phyloP scores from a whole-genome alignment of 495 filamentous ascomycete species.

The Margaritispora aquatica region DNA sequence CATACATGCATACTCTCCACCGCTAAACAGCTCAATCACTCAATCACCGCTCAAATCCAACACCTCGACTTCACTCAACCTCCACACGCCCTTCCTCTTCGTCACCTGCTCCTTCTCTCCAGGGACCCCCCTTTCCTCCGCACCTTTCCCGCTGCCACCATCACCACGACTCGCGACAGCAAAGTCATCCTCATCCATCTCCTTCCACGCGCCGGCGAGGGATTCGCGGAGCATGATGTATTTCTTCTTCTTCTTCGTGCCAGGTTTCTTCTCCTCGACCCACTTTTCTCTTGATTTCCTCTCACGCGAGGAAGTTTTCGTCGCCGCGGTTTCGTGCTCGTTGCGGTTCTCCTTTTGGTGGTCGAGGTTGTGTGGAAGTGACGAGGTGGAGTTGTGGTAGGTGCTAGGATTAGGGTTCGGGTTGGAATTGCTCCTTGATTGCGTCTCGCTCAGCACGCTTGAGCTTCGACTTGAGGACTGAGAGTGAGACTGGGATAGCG shows the following conservation, averaged over 20 bases:
- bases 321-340: background rate
- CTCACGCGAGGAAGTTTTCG: background rate
- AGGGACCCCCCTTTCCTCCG: background rate
- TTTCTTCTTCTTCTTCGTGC: slow-evolving; percentile 10
- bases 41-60: slow-evolving; percentile 21
- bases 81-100: slow-evolving; percentile 3
- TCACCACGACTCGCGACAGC: background rate
- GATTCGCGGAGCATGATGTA: slow-evolving; percentile 15
- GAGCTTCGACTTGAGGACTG: too few relatives aligned
- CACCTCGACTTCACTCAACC: slow-evolving; percentile 16
- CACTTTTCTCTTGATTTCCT: background rate
- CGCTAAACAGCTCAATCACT: background rate
- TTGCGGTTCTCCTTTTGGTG: background rate
- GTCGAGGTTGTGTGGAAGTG: too few relatives aligned
- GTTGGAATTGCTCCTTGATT: too few relatives aligned
- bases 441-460: too few relatives aligned
- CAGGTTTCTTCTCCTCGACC: background rate
- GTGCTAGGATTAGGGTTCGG: too few relatives aligned
- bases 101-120: background rate
- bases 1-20: background rate
- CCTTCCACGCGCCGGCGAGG: slow-evolving; percentile 18
- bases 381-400: too few relatives aligned
- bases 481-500: too few relatives aligned
- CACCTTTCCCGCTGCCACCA: background rate
- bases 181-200: slow-evolving; percentile 11